A percentile compares a stretch with the other conserved stretches of the same genome.
phyloP scores from a whole-genome alignment of 140 eudicot species.

The Oenanthe javanica region DNA sequence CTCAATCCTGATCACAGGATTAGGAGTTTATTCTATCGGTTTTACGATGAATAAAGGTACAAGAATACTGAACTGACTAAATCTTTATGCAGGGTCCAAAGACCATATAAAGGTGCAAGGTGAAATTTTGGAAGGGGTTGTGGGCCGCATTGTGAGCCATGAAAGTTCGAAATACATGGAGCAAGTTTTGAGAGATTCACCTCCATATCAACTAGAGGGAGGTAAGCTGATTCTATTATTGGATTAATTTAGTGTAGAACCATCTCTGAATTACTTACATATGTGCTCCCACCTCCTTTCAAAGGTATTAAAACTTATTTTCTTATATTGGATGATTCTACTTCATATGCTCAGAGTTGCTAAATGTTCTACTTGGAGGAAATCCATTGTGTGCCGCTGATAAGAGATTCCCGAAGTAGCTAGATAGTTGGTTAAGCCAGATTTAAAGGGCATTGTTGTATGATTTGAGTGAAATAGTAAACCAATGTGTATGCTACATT shows the following conservation, averaged over 20 bases:
- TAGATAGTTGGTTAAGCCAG: not conserved
- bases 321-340: not conserved
- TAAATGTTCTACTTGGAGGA: not conserved
- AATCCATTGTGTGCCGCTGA: not conserved
- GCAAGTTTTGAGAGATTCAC: conserved; percentile 61
- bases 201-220: conserved; percentile 49
- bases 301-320: not conserved
- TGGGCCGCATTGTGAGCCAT: conserved; percentile 83
- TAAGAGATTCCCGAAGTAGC: not conserved
- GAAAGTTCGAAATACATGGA: conserved; percentile 77
- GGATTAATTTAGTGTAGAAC: not conserved
- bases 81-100: conserved; percentile 47
- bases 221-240: conserved; percentile 35
- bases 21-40: not conserved
- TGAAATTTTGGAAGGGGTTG: conserved; percentile 94
- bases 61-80: not conserved
- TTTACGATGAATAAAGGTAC: not conserved
- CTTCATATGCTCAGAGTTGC: not conserved
- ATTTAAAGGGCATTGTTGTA: not conserved
- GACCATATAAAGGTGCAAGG: conserved; percentile 89
- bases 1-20: not conserved
- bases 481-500: not conserved
- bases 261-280: not conserved
- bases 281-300: not conserved
- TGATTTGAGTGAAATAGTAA: not conserved